Evolutionary conservation across 306 rosid species (phyloP).

Genomic region (Rubus idaeus): DNA sequence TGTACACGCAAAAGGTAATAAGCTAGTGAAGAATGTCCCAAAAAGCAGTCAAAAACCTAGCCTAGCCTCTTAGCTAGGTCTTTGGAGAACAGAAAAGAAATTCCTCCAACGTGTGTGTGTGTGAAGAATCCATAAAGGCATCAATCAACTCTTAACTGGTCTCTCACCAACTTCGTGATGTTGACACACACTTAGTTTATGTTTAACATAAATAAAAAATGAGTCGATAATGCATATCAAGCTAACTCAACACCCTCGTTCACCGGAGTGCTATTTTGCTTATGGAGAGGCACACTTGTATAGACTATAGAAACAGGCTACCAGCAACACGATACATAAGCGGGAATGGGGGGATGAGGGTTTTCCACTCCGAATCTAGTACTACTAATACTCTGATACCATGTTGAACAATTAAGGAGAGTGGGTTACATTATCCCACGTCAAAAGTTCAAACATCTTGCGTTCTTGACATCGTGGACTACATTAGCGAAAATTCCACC

Average conservation of each 20-base stretch:
- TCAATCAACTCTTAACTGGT: conserved; percentile 12
- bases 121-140: conserved; percentile 38
- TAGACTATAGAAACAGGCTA: neutral
- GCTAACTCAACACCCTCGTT: neutral
- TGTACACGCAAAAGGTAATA: neutral
- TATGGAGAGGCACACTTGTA: neutral
- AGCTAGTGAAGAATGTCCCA: conserved; percentile 28
- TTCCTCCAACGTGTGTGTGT: conserved; percentile 23
- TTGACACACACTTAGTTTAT: conserved; percentile 19
- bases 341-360: neutral
- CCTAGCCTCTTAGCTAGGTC: conserved; percentile 26
- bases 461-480: no score
- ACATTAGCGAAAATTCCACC: neutral
- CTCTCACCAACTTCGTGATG: conserved; percentile 40
- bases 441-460: neutral
- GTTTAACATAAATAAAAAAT: neutral
- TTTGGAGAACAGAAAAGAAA: conserved; percentile 17
- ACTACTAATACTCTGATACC: neutral
- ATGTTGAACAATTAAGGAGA: neutral
- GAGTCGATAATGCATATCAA: neutral
- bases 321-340: neutral
- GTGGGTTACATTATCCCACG: neutral
- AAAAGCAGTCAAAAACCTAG: conserved; percentile 56
- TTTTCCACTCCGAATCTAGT: no score
- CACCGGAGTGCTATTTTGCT: neutral